Percentiles rank a stretch among this genome's conserved stretches.
phyloP scores from a whole-genome alignment of 2,329 filamentous ascomycete genomes.

The Penicillium digitatum region DNA sequence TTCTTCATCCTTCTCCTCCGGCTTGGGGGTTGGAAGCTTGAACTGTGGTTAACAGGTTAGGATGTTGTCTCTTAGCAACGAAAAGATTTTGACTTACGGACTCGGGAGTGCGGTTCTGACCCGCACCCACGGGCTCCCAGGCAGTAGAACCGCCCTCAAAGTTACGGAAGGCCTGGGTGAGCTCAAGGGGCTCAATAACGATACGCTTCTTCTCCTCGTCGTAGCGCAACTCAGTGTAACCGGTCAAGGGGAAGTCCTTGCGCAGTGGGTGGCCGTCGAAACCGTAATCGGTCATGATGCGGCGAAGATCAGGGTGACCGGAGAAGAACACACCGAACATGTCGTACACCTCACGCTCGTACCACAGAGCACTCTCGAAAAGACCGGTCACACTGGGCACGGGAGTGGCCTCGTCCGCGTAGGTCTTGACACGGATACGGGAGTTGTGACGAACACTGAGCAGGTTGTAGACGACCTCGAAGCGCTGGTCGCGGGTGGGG shows the following conservation, averaged over 20 bases:
- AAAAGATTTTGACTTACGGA: slow-evolving; percentile 44
- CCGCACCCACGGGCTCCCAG: slow-evolving; percentile 67
- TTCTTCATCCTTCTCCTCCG: slow-evolving; percentile 83
- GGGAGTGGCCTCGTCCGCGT: slow-evolving; percentile 91
- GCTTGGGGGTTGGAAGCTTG: slow-evolving; percentile 92
- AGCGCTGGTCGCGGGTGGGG: slow-evolving; percentile 89
- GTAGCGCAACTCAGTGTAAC: slow-evolving; percentile 96
- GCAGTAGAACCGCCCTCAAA: slow-evolving; percentile 82
- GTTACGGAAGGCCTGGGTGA: slow-evolving; percentile 97
- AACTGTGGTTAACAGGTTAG: slow-evolving; percentile 52
- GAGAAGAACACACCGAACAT: slow-evolving; percentile 96
- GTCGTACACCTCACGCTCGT: slow-evolving; percentile 96
- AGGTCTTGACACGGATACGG: slow-evolving; percentile 96
- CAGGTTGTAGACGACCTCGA: slow-evolving; percentile 97
- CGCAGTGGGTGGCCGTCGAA: slow-evolving; percentile 96
- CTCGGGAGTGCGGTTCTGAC: slow-evolving; percentile 75
- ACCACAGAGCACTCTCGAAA: slow-evolving; percentile 97
- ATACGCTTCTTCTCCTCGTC: slow-evolving; percentile 99
- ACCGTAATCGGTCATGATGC: slow-evolving; percentile 99
- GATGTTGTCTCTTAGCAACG: background rate
- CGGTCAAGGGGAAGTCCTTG: slow-evolving; percentile 97
- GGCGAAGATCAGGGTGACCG: slow-evolving; percentile 87
- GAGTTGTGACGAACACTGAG: slow-evolving; percentile 95
- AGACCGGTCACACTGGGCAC: slow-evolving; percentile 82
- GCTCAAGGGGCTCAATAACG: slow-evolving; percentile 92